Evolutionary conservation across 805 yeast species (phyloP).

Genomic region (Dipodascus geniculatus): DNA sequence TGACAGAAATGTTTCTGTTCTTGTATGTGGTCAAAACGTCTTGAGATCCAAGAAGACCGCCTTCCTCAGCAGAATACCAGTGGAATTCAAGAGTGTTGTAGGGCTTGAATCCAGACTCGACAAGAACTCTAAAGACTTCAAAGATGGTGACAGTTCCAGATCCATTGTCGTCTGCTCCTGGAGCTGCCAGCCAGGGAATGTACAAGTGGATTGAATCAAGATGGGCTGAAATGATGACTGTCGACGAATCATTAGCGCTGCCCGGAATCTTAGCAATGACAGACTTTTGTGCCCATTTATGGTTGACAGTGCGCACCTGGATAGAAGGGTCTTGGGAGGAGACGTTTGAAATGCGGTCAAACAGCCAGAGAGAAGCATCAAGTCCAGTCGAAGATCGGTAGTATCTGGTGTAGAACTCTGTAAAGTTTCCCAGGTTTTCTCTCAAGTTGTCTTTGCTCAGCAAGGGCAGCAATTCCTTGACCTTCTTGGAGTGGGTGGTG

Average conservation of each 20-base stretch:
- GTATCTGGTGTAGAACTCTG: conserved; percentile 65
- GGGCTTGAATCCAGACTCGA: conserved; percentile 37
- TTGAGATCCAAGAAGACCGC: conserved; percentile 76
- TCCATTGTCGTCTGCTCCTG: conserved; percentile 95
- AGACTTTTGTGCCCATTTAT: conserved; percentile 72
- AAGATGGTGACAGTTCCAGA: conserved; percentile 72
- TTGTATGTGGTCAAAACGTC: conserved; percentile 56
- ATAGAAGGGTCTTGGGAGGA: conserved; percentile 28
- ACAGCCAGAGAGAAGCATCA: conserved; percentile 62
- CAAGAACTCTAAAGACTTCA: conserved; percentile 59
- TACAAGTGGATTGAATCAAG: conserved; percentile 72
- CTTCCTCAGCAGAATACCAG: conserved; percentile 93
- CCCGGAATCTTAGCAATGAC: conserved; percentile 58
- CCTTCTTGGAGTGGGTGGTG: conserved; percentile 27
- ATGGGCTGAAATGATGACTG: conserved; percentile 78
- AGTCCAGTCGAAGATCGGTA: conserved; percentile 63
- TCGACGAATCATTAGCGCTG: conserved; percentile 23
- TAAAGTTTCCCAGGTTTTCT: conserved; percentile 44
- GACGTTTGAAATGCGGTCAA: conserved; percentile 31
- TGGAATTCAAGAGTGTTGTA: conserved; percentile 80
- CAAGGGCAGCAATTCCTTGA: conserved; percentile 30
- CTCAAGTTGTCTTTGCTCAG: conserved; percentile 40
- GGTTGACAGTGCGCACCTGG: conserved; percentile 41
- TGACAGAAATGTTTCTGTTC: conserved; percentile 37
- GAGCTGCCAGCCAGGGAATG: conserved; percentile 63